Conservation (phyloP, 306 rosid species). For the Adenanthera pavonina region DNA sequence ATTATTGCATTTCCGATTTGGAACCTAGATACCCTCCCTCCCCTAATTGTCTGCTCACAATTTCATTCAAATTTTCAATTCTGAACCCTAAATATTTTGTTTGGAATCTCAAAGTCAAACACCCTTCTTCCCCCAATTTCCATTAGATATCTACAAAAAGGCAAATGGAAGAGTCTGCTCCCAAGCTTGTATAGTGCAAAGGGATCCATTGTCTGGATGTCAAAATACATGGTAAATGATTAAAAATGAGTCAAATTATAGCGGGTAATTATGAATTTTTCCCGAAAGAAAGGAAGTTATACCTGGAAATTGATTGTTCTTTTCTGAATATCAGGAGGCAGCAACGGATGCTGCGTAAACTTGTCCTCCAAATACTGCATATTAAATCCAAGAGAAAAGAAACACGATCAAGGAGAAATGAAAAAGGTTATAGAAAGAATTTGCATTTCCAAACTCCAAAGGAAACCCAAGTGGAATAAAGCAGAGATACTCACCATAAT, state of each 20-base stretch:
- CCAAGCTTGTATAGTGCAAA: neutral
- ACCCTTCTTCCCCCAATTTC: neutral
- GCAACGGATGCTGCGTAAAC: constrained; percentile 73
- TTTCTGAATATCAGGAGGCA: constrained; percentile 64
- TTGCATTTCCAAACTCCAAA: neutral
- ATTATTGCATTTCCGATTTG: neutral
- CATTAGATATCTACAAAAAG: neutral
- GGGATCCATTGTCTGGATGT: neutral
- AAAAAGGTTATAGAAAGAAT: neutral
- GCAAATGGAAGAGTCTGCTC: neutral
- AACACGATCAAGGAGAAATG: neutral
- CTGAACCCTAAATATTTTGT: neutral
- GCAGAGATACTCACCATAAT: constrained; percentile 51
- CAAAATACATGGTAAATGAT: neutral
- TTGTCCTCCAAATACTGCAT: constrained; percentile 86
- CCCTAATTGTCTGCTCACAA: neutral
- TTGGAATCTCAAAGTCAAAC: neutral
- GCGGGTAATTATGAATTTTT: neutral
- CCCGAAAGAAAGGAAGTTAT: constrained; percentile 9
- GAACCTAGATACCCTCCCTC: neutral
- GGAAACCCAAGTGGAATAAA: too few species aligned
- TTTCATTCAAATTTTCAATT: neutral
- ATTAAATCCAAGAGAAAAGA: neutral
- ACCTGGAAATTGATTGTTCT: constrained; percentile 85
- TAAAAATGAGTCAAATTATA: neutral